Base-by-base conservation (phyloP, 257 asterid species). In the Rehmannia glutinosa region DNA sequence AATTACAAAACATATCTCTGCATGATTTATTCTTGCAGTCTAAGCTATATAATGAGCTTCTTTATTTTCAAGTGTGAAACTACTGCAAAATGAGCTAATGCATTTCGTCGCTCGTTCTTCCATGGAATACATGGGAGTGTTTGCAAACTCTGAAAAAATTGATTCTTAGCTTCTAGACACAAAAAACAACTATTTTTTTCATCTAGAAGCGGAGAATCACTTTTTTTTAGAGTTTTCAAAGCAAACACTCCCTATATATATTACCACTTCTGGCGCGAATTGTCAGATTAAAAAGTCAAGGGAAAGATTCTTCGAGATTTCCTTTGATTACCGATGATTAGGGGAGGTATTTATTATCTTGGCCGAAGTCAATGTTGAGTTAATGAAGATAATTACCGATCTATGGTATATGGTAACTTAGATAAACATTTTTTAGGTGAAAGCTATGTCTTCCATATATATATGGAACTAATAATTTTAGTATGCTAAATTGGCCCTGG, bases 361-460 rank as follows among this genome's bases (percentile, higher is more conserved):
- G 39, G 62, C 64, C 20, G 55, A 23, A n/a, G n/a, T n/a, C 10
- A 57, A 13, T 53, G 38, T 58, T 36, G 61, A 36, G 59, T 46
- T 60, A 30, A 46, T 59, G 54, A 62, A 52, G 67, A 66, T 36
- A 12, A 33, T 45, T 15, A 60, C 57, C 56, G 46, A 23, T 56
- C 24, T 53, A 36, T 46, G 36, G 50, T 45, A 21, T 46, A 51
- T 24, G 10, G 24, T 56, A 43, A 11, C 21, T 27, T 51, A 16
- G 38, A 50, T 13, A 30, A 12, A 57, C 30, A n/a, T 39, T 36
- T 53, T 30, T 12, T 4, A 32, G 24, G 42, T 3, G 56, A 68
- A 68, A 7, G 50, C 6, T 27, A 24, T 53, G 39, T 16, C 27
- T 6, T 55, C 2, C 24, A 4, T 17, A 35, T 62, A 12, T 62